Conservation (phyloP, 1,139 yeast species). For the Suhomyces guaymorum region DNA sequence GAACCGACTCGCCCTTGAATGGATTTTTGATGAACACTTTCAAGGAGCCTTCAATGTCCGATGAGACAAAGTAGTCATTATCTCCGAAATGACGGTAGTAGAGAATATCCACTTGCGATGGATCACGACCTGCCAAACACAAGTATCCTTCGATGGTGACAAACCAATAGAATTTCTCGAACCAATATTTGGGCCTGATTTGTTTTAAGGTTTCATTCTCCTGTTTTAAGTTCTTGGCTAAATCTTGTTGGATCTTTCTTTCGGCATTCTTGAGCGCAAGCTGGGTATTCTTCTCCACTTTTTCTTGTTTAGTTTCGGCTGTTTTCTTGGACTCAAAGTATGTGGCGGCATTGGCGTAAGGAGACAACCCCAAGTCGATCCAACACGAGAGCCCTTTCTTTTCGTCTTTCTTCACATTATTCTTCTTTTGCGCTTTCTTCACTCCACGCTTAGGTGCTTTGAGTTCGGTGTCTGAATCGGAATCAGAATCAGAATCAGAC, state of each 20-base stretch:
- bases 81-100: conserved; percentile 75
- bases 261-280: conserved; percentile 86
- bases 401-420: conserved; percentile 11
- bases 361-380: conserved; percentile 69
- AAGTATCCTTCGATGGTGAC: conserved; percentile 85
- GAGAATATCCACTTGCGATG: conserved; percentile 78
- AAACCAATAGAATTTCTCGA: conserved; percentile 94
- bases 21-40: conserved; percentile 83
- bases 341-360: conserved; percentile 87
- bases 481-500: conserved; percentile 35
- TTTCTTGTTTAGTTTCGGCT: conserved; percentile 76
- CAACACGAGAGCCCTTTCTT: conserved; percentile 49
- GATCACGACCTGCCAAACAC: conserved; percentile 85
- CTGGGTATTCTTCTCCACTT: conserved; percentile 76
- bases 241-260: conserved; percentile 70
- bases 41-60: conserved; percentile 74
- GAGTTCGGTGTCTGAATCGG: conserved; percentile 35
- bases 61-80: conserved; percentile 70
- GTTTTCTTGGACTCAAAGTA: conserved; percentile 78
- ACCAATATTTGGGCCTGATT: conserved; percentile 78
- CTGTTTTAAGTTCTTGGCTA: conserved; percentile 64
- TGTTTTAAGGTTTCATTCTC: conserved; percentile 64
- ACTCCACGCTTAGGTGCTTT: conserved; percentile 18
- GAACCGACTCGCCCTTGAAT: conserved; percentile 55
- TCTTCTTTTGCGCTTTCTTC: conserved; percentile 14